Evolutionary conservation across 257 asterid species (phyloP), one percentile per base, ranked within the genome.

Genomic region (Striga asiatica): DNA sequence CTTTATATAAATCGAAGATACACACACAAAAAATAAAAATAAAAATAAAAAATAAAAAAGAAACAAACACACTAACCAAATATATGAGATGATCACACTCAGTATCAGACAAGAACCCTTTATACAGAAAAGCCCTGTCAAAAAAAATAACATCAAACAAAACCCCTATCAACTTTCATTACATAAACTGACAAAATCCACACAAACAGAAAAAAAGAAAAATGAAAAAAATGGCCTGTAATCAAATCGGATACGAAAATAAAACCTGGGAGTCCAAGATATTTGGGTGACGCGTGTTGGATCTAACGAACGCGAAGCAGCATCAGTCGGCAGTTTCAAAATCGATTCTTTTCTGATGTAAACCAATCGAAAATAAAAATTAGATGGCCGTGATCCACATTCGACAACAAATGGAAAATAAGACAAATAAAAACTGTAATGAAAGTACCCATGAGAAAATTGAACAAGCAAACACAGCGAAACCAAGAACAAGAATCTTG

Each of bases 81-180:
- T 65, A 56, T 27, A 80, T 71, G 46, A 85, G 70, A 63, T 82
- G 95, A 78, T 77, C 84, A 58, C 87, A 85, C 75, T 82, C 89
- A 20, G 75, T 51, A 37, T 75, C 38, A 35, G 81, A 77, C 80
- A 85, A 78, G 57, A 85, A 82, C 7, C 80, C 77, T 34, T 58
- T 68, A 58, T 79, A 76, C 56, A 79, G 2, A 47, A 79, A 85
- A 50, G 84, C 89, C 82, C 95, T 82, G 84, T 37, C 20, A 2
- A 65, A 71, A 41, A 17, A 34, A 69, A 54, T 14, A 60, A 2
- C 11, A 52, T 39, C 20, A 52, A 24, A 14, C 14, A 38, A n/a
- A n/a, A n/a, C n/a, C n/a, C n/a, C 6, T 12, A 8, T 32, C 13
- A 38, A 4, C 45, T 12, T 38, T 12, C 13, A 29, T 5, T 29